A percentile compares a stretch with the other conserved stretches of the same genome.
These are phyloP conservation scores for Candida broadrunensis DNA, from an alignment of 805 yeast species.

Conservation along the genomic window DNA sequence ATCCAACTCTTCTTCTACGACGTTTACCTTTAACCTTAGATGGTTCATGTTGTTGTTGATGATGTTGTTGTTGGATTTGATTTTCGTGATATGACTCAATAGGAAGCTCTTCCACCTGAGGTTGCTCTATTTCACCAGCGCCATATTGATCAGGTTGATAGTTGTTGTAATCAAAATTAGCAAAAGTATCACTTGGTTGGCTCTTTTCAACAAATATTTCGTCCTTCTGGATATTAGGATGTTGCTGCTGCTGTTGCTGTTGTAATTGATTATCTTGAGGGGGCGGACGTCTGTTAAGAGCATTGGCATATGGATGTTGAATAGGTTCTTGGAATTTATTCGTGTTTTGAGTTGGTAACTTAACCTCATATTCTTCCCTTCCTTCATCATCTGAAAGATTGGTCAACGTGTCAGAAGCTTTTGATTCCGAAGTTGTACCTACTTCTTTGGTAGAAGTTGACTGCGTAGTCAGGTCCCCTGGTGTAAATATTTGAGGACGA, in stretches of 20 bases:
- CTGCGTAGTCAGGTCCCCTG: neutral
- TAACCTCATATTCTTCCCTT: slow-evolving; percentile 16
- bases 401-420: neutral
- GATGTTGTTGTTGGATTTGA: slow-evolving; percentile 4
- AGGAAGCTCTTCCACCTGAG: neutral
- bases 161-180: slow-evolving; percentile 11
- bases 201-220: neutral
- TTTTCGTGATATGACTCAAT: neutral
- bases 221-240: neutral
- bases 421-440: neutral
- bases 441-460: neutral
- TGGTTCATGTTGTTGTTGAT: slow-evolving; percentile 11
- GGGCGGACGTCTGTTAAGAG: slow-evolving; percentile 19
- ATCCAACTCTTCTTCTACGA: slow-evolving; percentile 73
- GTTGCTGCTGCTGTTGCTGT: slow-evolving; percentile 7
- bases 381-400: slow-evolving; percentile 17
- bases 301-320: slow-evolving; percentile 19
- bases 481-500: neutral
- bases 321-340: slow-evolving; percentile 25
- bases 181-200: slow-evolving; percentile 3
- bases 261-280: slow-evolving; percentile 7
- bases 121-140: slow-evolving; percentile 1
- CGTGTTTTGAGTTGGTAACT: slow-evolving; percentile 27
- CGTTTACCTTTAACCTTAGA: slow-evolving; percentile 26
- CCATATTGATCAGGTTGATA: slow-evolving; percentile 11